A percentile compares a stretch with the other conserved stretches of the same genome.
These are phyloP conservation scores for Thalia dealbata DNA, from an alignment of 176 grass and related monocot species.

Conservation along the genomic window DNA sequence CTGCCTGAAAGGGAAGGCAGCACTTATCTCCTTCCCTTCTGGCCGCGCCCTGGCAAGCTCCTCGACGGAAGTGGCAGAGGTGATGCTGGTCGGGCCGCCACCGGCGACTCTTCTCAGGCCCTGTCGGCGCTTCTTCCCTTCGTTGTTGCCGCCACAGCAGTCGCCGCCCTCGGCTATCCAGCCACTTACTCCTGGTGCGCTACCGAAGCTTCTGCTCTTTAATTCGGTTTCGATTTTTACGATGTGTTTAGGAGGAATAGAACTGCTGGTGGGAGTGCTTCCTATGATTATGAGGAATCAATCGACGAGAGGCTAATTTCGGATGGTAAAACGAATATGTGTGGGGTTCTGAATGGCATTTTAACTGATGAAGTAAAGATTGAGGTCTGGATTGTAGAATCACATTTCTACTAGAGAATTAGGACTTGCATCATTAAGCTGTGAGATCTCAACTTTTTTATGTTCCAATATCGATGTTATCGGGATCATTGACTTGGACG, in stretches of 20 bases:
- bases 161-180: conserved; percentile 61
- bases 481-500: neutral
- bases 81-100: conserved; percentile 2
- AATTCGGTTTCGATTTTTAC: conserved; percentile 14
- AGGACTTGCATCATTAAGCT: neutral
- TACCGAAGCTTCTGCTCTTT: neutral
- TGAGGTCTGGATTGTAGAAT: neutral
- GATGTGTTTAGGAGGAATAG: no score
- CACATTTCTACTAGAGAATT: neutral
- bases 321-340: no score
- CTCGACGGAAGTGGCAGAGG: neutral
- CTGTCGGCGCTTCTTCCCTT: conserved; percentile 70
- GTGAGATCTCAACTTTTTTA: neutral
- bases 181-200: conserved; percentile 70
- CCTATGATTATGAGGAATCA: no score
- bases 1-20: conserved; percentile 32
- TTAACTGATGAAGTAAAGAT: no score
- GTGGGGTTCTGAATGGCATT: no score
- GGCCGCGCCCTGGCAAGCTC: neutral
- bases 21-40: conserved; percentile 45
- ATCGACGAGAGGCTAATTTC: no score
- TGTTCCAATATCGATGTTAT: neutral
- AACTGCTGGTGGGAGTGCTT: neutral
- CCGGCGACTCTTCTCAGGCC: conserved; percentile 37
- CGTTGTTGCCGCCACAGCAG: conserved; percentile 61